Percentiles rank a stretch among this genome's conserved stretches.
These are phyloP conservation scores for Cercophora sp. DNA, from an alignment of 495 filamentous ascomycete genomes.

Conservation along the genomic window DNA sequence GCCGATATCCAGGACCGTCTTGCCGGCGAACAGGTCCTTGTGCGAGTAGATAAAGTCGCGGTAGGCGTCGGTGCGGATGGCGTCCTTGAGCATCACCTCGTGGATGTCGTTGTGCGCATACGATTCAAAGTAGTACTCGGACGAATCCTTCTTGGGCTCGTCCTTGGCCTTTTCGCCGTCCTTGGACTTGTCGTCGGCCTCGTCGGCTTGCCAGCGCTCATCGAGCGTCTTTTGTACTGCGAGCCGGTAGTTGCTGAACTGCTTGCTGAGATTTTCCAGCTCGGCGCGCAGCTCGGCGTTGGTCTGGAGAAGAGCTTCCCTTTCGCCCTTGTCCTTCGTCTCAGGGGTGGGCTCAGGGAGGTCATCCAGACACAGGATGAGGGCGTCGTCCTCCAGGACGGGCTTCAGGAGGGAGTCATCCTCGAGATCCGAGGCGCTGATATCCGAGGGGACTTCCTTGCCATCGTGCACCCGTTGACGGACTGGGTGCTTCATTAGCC, in stretches of 20 bases:
- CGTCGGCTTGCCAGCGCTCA: conserved; percentile 56
- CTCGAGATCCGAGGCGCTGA: conserved; percentile 56
- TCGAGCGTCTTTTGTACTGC: conserved; percentile 69
- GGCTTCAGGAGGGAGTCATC: conserved; percentile 78
- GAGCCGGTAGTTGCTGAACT: conserved; percentile 68
- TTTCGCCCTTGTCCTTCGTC: conserved; percentile 31
- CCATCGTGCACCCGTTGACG: conserved; percentile 40
- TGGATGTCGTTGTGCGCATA: conserved; percentile 84
- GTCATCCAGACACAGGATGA: conserved; percentile 81
- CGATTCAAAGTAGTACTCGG: conserved; percentile 74
- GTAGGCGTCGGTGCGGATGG: conserved; percentile 92
- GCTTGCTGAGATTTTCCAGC: conserved; percentile 56
- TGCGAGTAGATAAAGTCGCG: conserved; percentile 98
- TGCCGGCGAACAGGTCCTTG: conserved; percentile 93
- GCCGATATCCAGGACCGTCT: conserved; percentile 95
- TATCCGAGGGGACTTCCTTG: conserved; percentile 49
- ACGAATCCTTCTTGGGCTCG: conserved; percentile 42
- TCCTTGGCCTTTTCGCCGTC: not conserved
- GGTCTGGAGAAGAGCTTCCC: conserved; percentile 46
- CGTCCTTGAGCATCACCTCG: conserved; percentile 92
- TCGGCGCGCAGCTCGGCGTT: conserved; percentile 67
- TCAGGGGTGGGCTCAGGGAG: conserved; percentile 42
- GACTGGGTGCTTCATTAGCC: conserved; percentile 24
- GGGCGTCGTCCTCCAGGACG: conserved; percentile 82
- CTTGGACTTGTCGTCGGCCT: conserved; percentile 19